phyloP scores from a whole-genome alignment of 768 basidiomycete genomes.

The Suillus alpinus region DNA sequence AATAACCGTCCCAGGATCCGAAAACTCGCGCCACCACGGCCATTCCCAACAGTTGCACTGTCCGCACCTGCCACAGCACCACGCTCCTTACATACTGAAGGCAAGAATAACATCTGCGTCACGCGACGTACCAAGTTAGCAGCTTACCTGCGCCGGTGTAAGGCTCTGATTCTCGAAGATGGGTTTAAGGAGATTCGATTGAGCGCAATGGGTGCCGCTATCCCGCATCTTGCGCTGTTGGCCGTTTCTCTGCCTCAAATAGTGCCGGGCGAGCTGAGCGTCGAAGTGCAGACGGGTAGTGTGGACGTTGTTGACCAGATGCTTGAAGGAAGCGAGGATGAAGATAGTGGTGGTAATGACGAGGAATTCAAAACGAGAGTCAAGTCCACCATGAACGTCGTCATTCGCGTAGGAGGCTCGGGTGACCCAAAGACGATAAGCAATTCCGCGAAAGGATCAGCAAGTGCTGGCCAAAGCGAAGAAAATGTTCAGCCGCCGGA shows the following conservation, averaged over 20 bases:
- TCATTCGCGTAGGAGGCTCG: conserved; percentile 64
- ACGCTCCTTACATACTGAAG: conserved; percentile 72
- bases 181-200: conserved; percentile 79
- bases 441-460: conserved; percentile 5
- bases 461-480: conserved; percentile 7
- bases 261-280: conserved; percentile 67
- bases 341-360: conserved; percentile 57
- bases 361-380: conserved; percentile 58
- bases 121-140: conserved; percentile 74
- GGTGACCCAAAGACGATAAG: conserved; percentile 31
- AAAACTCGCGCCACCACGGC: conserved; percentile 71
- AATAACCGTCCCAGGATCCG: conserved; percentile 38
- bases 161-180: conserved; percentile 65
- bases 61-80: conserved; percentile 82
- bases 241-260: conserved; percentile 68
- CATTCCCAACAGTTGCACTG: conserved; percentile 71
- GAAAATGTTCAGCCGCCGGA: conserved; percentile 5
- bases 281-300: conserved; percentile 64
- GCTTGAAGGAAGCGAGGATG: conserved; percentile 69
- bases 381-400: conserved; percentile 65
- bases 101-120: conserved; percentile 77
- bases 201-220: conserved; percentile 86
- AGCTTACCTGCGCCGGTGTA: conserved; percentile 75
- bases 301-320: conserved; percentile 79
- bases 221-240: conserved; percentile 74